Evolutionary conservation across 257 asterid genomes (phyloP).

Genomic region (Agastache rugosa): DNA sequence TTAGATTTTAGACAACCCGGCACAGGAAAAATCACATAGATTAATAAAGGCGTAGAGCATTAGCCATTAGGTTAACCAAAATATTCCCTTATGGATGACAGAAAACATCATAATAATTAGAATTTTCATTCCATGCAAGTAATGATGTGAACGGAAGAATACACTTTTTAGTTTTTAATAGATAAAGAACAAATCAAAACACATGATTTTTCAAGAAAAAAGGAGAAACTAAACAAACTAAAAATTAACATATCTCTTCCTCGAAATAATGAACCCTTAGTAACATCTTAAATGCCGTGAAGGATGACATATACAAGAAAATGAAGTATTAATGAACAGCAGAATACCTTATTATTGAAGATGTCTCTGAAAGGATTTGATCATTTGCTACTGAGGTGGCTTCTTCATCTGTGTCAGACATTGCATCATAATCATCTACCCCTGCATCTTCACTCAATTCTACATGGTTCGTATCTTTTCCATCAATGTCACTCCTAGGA

Average conservation of each 20-base stretch:
- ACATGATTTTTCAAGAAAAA: no score
- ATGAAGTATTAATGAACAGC: conserved; percentile 15
- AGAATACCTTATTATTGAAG: conserved; percentile 54
- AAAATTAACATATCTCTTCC: not conserved
- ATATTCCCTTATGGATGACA: not conserved
- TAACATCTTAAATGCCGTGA: not conserved
- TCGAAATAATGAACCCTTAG: not conserved
- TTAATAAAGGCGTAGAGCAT: conserved; percentile 8
- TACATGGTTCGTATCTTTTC: conserved; percentile 36
- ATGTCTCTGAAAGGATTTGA: conserved; percentile 45
- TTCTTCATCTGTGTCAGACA: conserved; percentile 74
- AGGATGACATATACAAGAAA: conserved; percentile 4
- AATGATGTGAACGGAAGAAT: no score
- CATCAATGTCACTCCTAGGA: conserved; percentile 34
- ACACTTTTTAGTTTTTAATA: no score
- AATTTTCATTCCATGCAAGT: not conserved
- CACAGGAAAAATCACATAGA: not conserved
- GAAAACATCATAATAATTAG: not conserved
- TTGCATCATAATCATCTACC: conserved; percentile 47
- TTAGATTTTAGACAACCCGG: conserved; percentile 7
- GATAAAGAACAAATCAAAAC: no score
- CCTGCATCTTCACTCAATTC: conserved; percentile 51
- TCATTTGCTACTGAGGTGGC: conserved; percentile 37
- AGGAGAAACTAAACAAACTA: no score
- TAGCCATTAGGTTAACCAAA: conserved; percentile 9